Percentiles rank a stretch among this genome's conserved stretches.
Evolutionary conservation across 352 stramenopile species (phyloP).

Genomic region (Phytopythium cucurbitacearum): DNA sequence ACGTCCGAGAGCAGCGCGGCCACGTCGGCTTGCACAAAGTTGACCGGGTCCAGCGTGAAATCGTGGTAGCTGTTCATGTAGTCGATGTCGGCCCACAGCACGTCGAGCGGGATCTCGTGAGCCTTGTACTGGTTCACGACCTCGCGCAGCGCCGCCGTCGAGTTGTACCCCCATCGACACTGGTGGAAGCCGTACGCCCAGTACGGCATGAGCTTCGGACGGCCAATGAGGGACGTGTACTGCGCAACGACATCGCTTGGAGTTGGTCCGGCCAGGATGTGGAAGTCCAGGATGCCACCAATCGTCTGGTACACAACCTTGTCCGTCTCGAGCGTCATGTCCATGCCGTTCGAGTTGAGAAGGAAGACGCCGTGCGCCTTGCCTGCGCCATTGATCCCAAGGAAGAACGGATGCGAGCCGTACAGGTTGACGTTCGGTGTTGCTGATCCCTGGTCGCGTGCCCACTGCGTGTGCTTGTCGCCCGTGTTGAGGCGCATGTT

Average conservation of each 20-base stretch:
- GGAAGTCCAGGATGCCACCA: slow-evolving; percentile 61
- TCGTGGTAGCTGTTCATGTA: slow-evolving; percentile 54
- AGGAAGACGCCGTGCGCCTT: slow-evolving; percentile 48
- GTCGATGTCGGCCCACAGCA: slow-evolving; percentile 64
- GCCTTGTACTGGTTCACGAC: slow-evolving; percentile 40
- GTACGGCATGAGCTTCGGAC: slow-evolving; percentile 56
- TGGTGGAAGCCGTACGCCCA: slow-evolving; percentile 74
- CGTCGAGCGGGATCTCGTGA: slow-evolving; percentile 43
- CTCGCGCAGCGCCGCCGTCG: slow-evolving; percentile 15
- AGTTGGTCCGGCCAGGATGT: slow-evolving; percentile 39
- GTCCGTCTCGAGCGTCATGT: slow-evolving; percentile 38
- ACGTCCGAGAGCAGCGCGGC: slow-evolving; percentile 37
- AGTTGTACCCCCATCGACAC: slow-evolving; percentile 46
- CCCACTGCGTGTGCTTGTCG: slow-evolving; percentile 51
- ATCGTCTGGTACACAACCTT: slow-evolving; percentile 49
- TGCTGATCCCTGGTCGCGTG: slow-evolving; percentile 28
- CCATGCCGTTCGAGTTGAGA: slow-evolving; percentile 65
- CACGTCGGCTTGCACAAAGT: slow-evolving; percentile 37
- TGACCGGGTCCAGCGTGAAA: slow-evolving; percentile 57
- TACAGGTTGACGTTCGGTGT: slow-evolving; percentile 44
- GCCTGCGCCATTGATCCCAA: slow-evolving; percentile 33
- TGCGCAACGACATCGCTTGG: slow-evolving; percentile 38
- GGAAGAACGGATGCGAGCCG: slow-evolving; percentile 55
- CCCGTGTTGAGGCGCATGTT: slow-evolving; percentile 30
- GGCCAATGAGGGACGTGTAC: slow-evolving; percentile 55